Conservation (phyloP, 352 stramenopile species). For the Aphanomyces astaci region DNA sequence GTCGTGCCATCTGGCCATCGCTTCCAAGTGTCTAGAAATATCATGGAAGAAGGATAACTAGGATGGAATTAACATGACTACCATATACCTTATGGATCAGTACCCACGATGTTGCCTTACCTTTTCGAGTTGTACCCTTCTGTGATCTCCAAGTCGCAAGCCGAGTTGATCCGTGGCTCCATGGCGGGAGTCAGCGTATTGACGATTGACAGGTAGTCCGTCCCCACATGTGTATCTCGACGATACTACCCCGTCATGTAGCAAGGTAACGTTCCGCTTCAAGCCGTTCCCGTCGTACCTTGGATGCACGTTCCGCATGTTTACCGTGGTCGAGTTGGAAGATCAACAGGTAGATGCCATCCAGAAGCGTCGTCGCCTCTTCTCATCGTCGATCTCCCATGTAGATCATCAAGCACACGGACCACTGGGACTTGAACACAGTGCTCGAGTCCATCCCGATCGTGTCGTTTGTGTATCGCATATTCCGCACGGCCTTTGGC, state of each 20-base stretch:
- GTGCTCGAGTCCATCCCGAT: conserved; percentile 74
- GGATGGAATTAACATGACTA: no score
- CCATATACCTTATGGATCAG: no score
- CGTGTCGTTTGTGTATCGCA: conserved; percentile 67
- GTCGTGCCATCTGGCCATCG: background rate
- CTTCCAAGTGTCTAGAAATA: background rate
- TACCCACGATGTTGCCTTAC: conserved; percentile 78
- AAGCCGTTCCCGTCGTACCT: conserved; percentile 68
- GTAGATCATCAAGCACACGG: conserved; percentile 60
- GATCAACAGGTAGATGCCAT: conserved; percentile 38
- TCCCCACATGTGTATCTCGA: background rate
- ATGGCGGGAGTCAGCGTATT: conserved; percentile 71
- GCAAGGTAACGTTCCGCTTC: conserved; percentile 56
- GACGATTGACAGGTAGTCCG: conserved; percentile 59
- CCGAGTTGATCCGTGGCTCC: conserved; percentile 67
- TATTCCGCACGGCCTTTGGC: conserved; percentile 71
- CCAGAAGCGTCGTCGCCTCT: background rate
- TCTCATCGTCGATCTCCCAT: background rate
- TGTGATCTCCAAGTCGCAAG: conserved; percentile 73
- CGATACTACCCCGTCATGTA: background rate
- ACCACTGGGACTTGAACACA: conserved; percentile 79
- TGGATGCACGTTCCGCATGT: conserved; percentile 62
- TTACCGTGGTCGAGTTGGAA: conserved; percentile 76
- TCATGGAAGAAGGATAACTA: background rate
- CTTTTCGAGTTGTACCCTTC: conserved; percentile 71